A percentile compares a stretch with the other conserved stretches of the same genome.
phyloP scores from a whole-genome alignment of 176 grass and related monocot species.

The Phyllostachys edulis region DNA sequence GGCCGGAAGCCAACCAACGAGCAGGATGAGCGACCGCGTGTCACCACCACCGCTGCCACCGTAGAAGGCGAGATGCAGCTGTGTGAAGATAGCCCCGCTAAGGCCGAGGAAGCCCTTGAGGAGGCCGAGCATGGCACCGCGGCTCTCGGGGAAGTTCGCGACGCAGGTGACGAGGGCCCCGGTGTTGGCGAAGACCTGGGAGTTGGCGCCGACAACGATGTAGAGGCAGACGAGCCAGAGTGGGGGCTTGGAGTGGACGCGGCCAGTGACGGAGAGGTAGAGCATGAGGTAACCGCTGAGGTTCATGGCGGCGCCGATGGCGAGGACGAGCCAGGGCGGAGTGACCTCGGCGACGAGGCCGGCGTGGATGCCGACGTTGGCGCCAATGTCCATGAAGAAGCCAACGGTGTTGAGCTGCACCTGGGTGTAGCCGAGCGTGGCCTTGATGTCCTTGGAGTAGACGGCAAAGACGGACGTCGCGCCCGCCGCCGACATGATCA shows the following conservation, averaged over 20 bases:
- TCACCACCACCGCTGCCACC: constrained; percentile 19
- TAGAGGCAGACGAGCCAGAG: constrained; percentile 76
- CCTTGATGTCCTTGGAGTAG: constrained; percentile 51
- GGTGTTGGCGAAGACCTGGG: constrained; percentile 36
- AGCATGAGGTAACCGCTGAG: constrained; percentile 46
- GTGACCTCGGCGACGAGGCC: constrained; percentile 45
- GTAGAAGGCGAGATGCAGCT: constrained; percentile 77
- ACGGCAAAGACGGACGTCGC: constrained; percentile 31
- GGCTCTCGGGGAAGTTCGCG: constrained; percentile 74
- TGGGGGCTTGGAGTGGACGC: background rate
- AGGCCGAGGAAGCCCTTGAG: constrained; percentile 85
- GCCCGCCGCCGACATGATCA: constrained; percentile 19
- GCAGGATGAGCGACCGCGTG: constrained; percentile 29
- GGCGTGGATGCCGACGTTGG: constrained; percentile 43
- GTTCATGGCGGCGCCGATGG: constrained; percentile 47
- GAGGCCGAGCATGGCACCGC: constrained; percentile 67
- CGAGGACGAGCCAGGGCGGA: constrained; percentile 33
- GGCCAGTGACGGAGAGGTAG: constrained; percentile 36
- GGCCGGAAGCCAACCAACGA: constrained; percentile 45
- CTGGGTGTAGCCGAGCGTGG: constrained; percentile 36
- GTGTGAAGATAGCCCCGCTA: constrained; percentile 75
- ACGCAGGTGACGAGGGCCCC: constrained; percentile 65
- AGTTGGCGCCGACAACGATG: constrained; percentile 79
- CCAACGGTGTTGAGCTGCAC: constrained; percentile 43
- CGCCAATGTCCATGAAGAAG: constrained; percentile 56